Percentiles rank a stretch among this genome's conserved stretches.
Conservation (phyloP, 371 early-diverging fungal genomes). For the Mortierella sp. region DNA sequence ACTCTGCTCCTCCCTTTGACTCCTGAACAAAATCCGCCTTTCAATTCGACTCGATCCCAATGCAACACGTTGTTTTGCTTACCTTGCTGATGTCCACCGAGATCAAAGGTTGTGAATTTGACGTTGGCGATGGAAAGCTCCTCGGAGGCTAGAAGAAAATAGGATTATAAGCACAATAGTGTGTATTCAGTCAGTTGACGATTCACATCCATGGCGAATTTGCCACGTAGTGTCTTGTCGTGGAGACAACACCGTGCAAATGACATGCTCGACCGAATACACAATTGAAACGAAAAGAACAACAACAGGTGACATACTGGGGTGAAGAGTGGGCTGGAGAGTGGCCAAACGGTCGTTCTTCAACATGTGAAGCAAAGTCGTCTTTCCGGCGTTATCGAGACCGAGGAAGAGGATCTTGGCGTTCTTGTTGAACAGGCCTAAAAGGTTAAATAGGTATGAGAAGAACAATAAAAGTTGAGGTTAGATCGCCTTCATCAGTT, state of each 20-base stretch:
- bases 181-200: background rate
- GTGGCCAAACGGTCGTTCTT: conserved; percentile 98
- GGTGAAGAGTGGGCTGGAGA: conserved; percentile 98
- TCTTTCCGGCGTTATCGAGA: conserved; percentile 99
- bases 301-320: conserved; percentile 78
- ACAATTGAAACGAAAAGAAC: background rate
- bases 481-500: background rate
- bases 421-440: conserved; percentile 97
- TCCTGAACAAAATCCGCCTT: background rate
- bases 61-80: conserved; percentile 4
- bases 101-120: conserved; percentile 96
- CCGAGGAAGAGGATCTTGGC: conserved; percentile 99
- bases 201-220: background rate
- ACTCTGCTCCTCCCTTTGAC: background rate
- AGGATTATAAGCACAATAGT: conserved; percentile 3
- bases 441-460: background rate
- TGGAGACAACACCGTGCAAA: background rate
- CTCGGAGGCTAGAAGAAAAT: conserved; percentile 83
- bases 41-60: conserved; percentile 12
- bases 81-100: conserved; percentile 97
- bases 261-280: background rate
- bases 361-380: conserved; percentile 99
- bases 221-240: background rate
- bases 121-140: conserved; percentile 97
- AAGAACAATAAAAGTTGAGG: background rate